A percentile compares a stretch with the other conserved stretches of the same genome.
phyloP scores from a whole-genome alignment of 306 rosid genomes.

The Sicyos baderoa region DNA sequence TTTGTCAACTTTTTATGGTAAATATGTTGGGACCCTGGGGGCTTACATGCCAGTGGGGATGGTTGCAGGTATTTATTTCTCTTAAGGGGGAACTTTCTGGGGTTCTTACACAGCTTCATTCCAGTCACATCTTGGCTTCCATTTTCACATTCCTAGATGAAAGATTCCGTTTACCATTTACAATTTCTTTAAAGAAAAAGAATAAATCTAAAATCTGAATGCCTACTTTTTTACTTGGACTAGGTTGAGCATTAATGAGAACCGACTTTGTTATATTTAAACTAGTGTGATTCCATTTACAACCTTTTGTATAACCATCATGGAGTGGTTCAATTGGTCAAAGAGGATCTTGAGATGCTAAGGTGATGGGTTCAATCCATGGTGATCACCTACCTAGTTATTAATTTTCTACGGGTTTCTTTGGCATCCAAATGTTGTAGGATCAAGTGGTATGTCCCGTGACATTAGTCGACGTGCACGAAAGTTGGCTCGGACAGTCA shows the following conservation, averaged over 20 bases:
- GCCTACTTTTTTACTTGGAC: neutral
- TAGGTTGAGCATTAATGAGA: constrained; percentile 8
- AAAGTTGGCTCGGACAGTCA: too few species aligned
- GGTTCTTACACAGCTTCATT: too few species aligned
- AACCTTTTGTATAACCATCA: too few species aligned
- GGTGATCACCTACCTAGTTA: too few species aligned
- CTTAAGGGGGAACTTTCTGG: neutral
- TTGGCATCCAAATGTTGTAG: too few species aligned
- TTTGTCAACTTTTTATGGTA: neutral
- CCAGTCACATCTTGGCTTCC: neutral
- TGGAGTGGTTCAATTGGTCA: too few species aligned
- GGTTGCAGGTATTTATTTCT: neutral
- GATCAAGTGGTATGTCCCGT: too few species aligned
- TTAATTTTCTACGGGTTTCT: too few species aligned
- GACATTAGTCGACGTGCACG: too few species aligned
- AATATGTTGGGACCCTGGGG: neutral
- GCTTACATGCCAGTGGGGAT: neutral
- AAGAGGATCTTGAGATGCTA: too few species aligned
- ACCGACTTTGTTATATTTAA: neutral
- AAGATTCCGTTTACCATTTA: neutral
- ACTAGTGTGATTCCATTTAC: neutral
- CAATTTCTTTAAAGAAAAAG: neutral
- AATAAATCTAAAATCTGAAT: neutral
- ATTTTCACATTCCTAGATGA: constrained; percentile 2
- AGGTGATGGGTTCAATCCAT: too few species aligned